phyloP scores from a whole-genome alignment of 345 rosid species.

The Kernera saxatilis region DNA sequence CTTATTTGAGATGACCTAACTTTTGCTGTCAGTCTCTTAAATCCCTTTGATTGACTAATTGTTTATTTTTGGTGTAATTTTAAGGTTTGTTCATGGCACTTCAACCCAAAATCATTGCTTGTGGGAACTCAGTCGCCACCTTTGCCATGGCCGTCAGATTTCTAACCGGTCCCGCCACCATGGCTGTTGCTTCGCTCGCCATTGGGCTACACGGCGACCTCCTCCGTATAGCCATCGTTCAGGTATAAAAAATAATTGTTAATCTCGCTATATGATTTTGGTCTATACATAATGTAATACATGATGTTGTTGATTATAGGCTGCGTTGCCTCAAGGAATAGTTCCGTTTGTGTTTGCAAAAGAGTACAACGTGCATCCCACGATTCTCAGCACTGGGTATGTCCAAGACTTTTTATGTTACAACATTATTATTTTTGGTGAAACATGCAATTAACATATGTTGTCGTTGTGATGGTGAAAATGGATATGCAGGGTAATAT shows the following conservation, averaged over 20 bases:
- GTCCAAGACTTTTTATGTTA: neutral
- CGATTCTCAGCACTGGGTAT: conserved; percentile 78
- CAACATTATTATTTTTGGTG: neutral
- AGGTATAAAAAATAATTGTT: conserved; percentile 39
- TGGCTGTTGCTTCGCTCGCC: conserved; percentile 82
- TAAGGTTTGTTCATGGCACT: conserved; percentile 97
- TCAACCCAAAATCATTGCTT: conserved; percentile 97
- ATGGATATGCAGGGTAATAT: conserved; percentile 73
- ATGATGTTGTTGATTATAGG: conserved; percentile 34
- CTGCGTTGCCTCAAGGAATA: conserved; percentile 85
- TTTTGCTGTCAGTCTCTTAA: neutral
- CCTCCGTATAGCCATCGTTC: conserved; percentile 85
- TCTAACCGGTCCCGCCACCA: conserved; percentile 87
- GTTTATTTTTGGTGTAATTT: neutral
- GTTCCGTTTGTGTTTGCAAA: conserved; percentile 91
- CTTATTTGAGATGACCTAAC: conserved; percentile 23
- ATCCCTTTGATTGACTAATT: neutral
- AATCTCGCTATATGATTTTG: neutral
- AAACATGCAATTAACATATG: neutral
- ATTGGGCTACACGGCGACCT: conserved; percentile 83
- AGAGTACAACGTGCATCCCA: conserved; percentile 85
- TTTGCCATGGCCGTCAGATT: conserved; percentile 94
- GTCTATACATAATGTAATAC: neutral
- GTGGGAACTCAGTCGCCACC: conserved; percentile 79
- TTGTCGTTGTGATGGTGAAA: conserved; percentile 1